A percentile compares a stretch with the other conserved stretches of the same genome.
Conservation (phyloP, 169 alveolate species). For the Plasmodium relictum region DNA sequence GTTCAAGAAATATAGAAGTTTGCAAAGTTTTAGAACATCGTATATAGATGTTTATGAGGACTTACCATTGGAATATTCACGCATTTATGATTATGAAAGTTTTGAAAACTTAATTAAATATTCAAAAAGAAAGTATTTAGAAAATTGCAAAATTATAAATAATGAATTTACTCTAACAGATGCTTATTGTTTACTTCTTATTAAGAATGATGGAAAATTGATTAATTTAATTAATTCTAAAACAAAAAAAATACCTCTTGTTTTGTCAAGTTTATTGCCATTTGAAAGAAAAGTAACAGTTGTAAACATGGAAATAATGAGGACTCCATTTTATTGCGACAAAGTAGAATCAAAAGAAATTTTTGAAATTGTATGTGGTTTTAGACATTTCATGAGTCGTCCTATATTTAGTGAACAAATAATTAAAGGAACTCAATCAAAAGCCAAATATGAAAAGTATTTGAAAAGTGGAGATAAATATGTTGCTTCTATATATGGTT, state of each 20-base stretch:
- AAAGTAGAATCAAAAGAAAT: conserved; percentile 88
- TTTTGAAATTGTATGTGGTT: conserved; percentile 92
- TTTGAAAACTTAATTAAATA: conserved; percentile 82
- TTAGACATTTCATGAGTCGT: conserved; percentile 89
- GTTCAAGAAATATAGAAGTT: conserved; percentile 92
- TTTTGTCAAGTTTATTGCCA: conserved; percentile 93
- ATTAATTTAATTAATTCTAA: conserved; percentile 14
- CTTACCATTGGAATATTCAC: conserved; percentile 92
- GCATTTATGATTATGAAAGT: conserved; percentile 92
- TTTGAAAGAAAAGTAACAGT: conserved; percentile 95
- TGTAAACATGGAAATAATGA: conserved; percentile 90
- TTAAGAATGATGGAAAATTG: conserved; percentile 77
- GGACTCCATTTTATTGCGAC: conserved; percentile 82
- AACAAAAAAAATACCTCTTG: conserved; percentile 79
- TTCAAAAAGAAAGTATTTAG: conserved; percentile 76
- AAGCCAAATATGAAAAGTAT: conserved; percentile 81
- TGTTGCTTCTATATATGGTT: conserved; percentile 86
- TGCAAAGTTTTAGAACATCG: conserved; percentile 91
- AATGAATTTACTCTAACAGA: conserved; percentile 62
- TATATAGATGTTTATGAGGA: conserved; percentile 95
- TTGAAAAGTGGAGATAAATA: conserved; percentile 80
- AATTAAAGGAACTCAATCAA: conserved; percentile 79
- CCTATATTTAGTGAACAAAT: conserved; percentile 88
- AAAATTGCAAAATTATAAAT: conserved; percentile 41
- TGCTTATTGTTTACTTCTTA: conserved; percentile 64